Conservation (phyloP, 2,329 filamentous ascomycete genomes). For the Colletotrichum nymphaeae region DNA sequence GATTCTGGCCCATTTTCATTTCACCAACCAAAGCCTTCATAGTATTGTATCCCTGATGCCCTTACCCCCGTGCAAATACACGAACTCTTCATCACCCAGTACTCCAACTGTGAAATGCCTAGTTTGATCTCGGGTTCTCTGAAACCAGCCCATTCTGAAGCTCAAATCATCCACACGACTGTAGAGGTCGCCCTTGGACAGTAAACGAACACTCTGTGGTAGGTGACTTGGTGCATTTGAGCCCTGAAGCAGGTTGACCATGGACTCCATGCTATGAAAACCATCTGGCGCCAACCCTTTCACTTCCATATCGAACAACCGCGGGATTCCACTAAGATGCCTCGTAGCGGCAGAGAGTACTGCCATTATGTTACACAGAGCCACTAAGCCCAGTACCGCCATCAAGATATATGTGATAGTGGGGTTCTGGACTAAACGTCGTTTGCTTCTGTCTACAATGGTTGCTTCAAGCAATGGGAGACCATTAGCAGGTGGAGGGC, state of each 20-base stretch:
- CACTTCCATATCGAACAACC: conserved; percentile 5
- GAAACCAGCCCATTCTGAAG: conserved; percentile 20
- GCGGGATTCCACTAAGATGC: background rate
- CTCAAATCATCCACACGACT: background rate
- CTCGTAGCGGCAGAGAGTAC: background rate
- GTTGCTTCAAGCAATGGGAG: background rate
- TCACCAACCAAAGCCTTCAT: no score
- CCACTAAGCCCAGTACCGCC: background rate
- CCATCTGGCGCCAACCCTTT: conserved; percentile 13
- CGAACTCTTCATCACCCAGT: background rate
- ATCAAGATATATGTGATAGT: background rate
- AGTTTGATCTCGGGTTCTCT: background rate
- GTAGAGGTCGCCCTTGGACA: background rate
- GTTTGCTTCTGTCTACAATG: background rate
- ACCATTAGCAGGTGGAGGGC: background rate
- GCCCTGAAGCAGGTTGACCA: background rate
- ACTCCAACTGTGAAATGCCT: conserved; percentile 9
- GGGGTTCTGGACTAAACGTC: conserved; percentile 14
- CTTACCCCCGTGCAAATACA: background rate
- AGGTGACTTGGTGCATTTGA: background rate
- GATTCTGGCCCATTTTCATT: no score
- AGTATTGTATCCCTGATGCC: no score
- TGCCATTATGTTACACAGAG: background rate
- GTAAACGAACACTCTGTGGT: background rate
- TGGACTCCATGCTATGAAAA: background rate